Evolutionary conservation across 345 rosid genomes (phyloP).

Genomic region (Citrus cavaleriei): DNA sequence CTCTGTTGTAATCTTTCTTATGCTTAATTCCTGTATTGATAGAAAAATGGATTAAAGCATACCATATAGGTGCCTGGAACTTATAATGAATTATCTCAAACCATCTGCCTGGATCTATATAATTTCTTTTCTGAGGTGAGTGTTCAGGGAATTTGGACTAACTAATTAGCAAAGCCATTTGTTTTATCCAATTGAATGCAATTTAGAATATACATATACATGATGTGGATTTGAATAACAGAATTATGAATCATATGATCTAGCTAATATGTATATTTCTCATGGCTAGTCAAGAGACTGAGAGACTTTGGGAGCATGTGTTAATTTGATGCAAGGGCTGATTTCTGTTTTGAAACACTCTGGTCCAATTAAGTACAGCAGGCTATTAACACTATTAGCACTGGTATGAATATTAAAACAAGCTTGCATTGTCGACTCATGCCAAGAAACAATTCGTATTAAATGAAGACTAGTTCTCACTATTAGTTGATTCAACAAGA

Average conservation of each 20-base stretch:
- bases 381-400: not conserved
- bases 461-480: not conserved
- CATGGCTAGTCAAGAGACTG: not conserved
- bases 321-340: not conserved
- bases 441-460: not conserved
- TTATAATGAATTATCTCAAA: not conserved
- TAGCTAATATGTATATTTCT: not conserved
- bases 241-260: not conserved
- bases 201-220: not conserved
- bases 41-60: not conserved
- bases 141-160: not conserved
- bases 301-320: not conserved
- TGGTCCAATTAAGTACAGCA: not conserved
- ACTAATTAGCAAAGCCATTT: not conserved
- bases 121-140: not conserved
- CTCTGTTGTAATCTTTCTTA: not conserved
- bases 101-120: not conserved
- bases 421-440: not conserved
- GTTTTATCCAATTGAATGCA: not conserved
- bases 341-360: not conserved
- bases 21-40: not conserved
- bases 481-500: not conserved
- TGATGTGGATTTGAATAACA: not conserved
- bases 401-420: not conserved
- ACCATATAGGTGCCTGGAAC: not conserved